Evolutionary conservation across 177 flowering plant genomes (phyloP).

Genomic region (Vitis hybrid): DNA sequence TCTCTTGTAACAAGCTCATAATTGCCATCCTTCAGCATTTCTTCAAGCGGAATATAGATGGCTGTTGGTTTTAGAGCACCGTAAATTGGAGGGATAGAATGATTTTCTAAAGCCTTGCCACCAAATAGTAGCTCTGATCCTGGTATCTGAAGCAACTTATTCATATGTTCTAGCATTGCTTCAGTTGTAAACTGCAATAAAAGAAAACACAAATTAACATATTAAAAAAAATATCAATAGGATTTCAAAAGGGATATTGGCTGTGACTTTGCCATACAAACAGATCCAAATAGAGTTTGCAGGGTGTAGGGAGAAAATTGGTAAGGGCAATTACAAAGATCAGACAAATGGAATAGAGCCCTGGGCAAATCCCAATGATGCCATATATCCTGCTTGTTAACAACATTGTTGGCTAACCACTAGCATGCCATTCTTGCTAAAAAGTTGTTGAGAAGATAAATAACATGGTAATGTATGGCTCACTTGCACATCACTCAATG

Average conservation of each 20-base stretch:
- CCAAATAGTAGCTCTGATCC: conserved; percentile 91
- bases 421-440: too few relatives aligned
- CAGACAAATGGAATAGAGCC: background rate
- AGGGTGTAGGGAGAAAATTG: background rate
- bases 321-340: background rate
- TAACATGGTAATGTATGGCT: background rate
- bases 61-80: conserved; percentile 99
- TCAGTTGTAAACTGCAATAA: conserved; percentile 76
- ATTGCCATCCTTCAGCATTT: conserved; percentile 74
- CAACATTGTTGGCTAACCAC: too few relatives aligned
- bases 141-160: conserved; percentile 74
- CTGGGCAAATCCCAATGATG: background rate
- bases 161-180: conserved; percentile 77
- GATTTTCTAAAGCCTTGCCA: conserved; percentile 78
- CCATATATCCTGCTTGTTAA: background rate
- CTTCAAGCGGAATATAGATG: conserved; percentile 79
- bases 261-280: too few relatives aligned
- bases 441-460: too few relatives aligned
- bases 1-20: conserved; percentile 85
- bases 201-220: background rate
- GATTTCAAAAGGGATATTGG: background rate
- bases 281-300: background rate
- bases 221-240: background rate
- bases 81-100: conserved; percentile 80
- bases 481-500: background rate